Conservation (phyloP, 73 alveolate genomes). For the Blepharisma japonicum region DNA sequence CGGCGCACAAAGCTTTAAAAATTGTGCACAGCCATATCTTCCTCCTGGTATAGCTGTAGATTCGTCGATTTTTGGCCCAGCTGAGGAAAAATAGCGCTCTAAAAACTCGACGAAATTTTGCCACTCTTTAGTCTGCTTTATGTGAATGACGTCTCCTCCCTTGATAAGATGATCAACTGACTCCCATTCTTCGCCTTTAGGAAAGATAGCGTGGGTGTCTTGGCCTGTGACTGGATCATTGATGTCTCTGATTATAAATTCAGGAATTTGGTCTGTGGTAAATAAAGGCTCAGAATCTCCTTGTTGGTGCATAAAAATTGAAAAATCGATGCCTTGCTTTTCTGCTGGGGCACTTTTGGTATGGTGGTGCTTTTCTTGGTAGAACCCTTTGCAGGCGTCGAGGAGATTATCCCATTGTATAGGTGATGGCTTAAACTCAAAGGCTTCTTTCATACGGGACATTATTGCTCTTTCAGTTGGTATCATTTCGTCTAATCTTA, state of each 20-base stretch:
- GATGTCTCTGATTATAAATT: not conserved
- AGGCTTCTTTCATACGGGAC: constrained; percentile 60
- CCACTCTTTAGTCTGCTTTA: not conserved
- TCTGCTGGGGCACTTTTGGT: constrained; percentile 19
- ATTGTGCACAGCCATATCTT: constrained; percentile 75
- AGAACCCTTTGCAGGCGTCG: constrained; percentile 21
- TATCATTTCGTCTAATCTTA: constrained; percentile 53
- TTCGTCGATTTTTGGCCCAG: constrained; percentile 31
- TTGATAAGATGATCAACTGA: not conserved
- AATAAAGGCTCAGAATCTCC: not conserved
- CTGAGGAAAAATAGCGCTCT: not conserved
- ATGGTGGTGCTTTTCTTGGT: not conserved
- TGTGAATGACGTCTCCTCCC: not conserved
- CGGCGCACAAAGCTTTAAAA: constrained; percentile 58
- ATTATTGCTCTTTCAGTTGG: constrained; percentile 59
- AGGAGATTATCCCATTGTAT: constrained; percentile 41
- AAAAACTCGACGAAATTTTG: not conserved
- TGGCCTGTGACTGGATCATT: not conserved
- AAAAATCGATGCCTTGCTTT: not conserved
- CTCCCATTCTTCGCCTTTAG: constrained; percentile 11
- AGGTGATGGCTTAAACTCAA: constrained; percentile 38
- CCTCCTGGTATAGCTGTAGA: constrained; percentile 74
- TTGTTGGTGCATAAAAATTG: too few relatives aligned
- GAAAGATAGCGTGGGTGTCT: not conserved
- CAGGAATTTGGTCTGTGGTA: not conserved